Conservation (phyloP, 257 asterid species). For the Solanum verrucosum region DNA sequence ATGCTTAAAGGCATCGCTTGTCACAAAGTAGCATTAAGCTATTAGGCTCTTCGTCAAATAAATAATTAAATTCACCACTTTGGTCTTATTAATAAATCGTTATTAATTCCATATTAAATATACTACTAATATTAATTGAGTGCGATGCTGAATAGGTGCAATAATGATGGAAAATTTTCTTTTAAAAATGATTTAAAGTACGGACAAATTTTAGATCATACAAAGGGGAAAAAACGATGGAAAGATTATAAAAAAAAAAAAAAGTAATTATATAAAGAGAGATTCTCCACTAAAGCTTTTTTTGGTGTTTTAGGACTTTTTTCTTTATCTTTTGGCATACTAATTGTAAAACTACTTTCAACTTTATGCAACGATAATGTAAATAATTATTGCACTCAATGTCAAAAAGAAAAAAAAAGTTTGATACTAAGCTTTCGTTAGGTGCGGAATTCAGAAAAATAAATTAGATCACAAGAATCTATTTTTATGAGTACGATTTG, state of each 20-base stretch:
- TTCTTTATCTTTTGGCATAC: background rate
- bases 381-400: background rate
- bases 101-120: background rate
- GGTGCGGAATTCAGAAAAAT: fast-evolving
- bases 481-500: background rate
- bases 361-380: background rate
- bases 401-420: background rate
- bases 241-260: background rate
- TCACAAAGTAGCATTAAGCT: background rate
- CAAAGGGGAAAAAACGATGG: background rate
- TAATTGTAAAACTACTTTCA: background rate
- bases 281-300: background rate
- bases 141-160: background rate
- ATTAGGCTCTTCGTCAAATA: background rate
- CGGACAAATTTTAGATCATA: background rate
- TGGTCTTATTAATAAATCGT: background rate
- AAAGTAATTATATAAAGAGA: background rate
- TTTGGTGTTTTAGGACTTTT: background rate
- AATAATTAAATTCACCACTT: background rate
- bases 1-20: background rate
- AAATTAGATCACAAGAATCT: too few relatives aligned
- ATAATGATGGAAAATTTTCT: background rate
- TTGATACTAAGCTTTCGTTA: background rate
- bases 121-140: background rate
- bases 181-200: background rate